phyloP scores from a whole-genome alignment of 345 rosid genomes.

The Capsella bursapastoris region DNA sequence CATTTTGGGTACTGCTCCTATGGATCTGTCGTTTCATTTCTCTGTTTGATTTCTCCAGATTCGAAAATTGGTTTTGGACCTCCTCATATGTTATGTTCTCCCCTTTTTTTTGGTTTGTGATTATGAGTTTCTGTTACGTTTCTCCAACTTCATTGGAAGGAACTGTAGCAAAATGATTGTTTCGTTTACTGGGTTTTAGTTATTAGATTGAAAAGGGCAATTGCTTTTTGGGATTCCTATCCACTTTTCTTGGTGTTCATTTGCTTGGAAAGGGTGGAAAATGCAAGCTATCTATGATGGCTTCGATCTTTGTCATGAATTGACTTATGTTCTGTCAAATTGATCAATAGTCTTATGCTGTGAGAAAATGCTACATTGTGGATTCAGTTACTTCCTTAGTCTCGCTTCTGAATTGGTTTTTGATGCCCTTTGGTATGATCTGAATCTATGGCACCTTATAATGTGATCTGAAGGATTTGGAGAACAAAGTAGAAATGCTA shows the following conservation, averaged over 20 bases:
- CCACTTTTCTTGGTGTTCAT: background rate
- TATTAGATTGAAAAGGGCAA: background rate
- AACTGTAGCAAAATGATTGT: slow-evolving; percentile 10
- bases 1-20: background rate
- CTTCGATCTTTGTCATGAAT: background rate
- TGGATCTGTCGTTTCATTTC: slow-evolving; percentile 32
- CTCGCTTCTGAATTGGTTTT: background rate
- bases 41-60: slow-evolving; percentile 30
- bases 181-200: background rate
- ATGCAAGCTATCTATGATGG: slow-evolving; percentile 1
- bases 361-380: slow-evolving; percentile 17
- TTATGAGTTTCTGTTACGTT: background rate
- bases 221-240: slow-evolving; percentile 6
- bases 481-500: slow-evolving; percentile 8
- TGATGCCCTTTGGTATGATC: slow-evolving; percentile 9
- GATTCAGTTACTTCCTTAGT: background rate
- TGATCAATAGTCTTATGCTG: slow-evolving; percentile 15
- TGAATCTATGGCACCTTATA: background rate
- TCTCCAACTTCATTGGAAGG: slow-evolving; percentile 23
- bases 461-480: background rate
- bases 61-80: slow-evolving; percentile 3
- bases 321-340: slow-evolving; percentile 3
- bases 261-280: slow-evolving; percentile 7
- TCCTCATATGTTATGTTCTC: background rate
- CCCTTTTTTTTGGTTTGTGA: background rate